Evolutionary conservation across 2,329 filamentous ascomycete species (phyloP).

Genomic region (Penicillium expansum): DNA sequence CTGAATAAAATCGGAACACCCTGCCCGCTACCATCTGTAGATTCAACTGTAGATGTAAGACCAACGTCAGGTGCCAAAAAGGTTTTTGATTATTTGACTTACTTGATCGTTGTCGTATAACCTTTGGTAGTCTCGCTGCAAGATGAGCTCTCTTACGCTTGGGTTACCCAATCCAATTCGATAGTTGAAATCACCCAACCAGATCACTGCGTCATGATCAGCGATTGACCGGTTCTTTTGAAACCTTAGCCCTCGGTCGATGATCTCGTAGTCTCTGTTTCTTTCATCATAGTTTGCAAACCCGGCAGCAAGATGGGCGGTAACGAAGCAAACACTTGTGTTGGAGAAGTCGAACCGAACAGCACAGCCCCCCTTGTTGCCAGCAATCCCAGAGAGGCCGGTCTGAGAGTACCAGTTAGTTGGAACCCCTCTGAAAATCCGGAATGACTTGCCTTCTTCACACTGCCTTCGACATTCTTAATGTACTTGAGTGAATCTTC

Average conservation of each 20-base stretch:
- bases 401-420: constrained; percentile 48
- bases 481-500: constrained; percentile 73
- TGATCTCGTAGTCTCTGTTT: constrained; percentile 88
- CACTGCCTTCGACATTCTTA: constrained; percentile 93
- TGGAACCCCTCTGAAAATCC: not conserved
- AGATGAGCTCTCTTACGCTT: constrained; percentile 70
- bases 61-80: not conserved
- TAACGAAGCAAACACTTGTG: constrained; percentile 91
- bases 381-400: constrained; percentile 93
- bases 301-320: constrained; percentile 90
- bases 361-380: constrained; percentile 95
- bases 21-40: constrained; percentile 93
- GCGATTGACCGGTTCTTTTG: constrained; percentile 88
- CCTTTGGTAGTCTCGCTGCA: constrained; percentile 68
- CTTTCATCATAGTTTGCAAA: constrained; percentile 96
- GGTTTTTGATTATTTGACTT: constrained; percentile 10
- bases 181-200: constrained; percentile 98
- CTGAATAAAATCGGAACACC: constrained; percentile 87
- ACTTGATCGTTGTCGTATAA: constrained; percentile 91
- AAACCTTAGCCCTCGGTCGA: constrained; percentile 81
- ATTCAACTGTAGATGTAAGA: constrained; percentile 63
- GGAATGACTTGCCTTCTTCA: constrained; percentile 67
- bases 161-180: constrained; percentile 83
- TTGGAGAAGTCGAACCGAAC: constrained; percentile 94
- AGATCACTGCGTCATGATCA: constrained; percentile 86